These are phyloP conservation scores for Pseudogymnoascus sp. DNA, from an alignment of 2,329 filamentous ascomycete species.

Conservation along the genomic window DNA sequence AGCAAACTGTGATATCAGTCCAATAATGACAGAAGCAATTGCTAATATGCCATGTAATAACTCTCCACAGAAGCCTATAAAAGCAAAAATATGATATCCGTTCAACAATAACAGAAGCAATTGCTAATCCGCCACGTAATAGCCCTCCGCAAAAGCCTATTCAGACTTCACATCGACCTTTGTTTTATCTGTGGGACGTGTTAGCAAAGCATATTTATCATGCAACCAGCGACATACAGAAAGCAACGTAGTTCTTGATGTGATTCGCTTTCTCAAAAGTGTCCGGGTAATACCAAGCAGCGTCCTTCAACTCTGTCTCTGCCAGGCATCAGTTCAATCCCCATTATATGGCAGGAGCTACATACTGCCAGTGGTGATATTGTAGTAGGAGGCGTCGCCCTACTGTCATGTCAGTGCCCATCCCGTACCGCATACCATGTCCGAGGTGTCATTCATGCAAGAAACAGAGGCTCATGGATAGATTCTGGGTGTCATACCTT, in stretches of 20 bases:
- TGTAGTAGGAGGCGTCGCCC: conserved; percentile 41
- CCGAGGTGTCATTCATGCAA: neutral
- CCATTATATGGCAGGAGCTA: neutral
- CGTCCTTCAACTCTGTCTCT: conserved; percentile 35
- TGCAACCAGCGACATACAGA: conserved; percentile 32
- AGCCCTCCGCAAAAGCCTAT: neutral
- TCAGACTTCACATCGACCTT: conserved; percentile 10
- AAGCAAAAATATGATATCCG: neutral
- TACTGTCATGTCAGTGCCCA: neutral
- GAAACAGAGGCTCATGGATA: neutral
- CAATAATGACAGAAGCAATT: neutral
- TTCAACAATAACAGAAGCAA: neutral
- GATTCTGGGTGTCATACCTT: conserved; percentile 24
- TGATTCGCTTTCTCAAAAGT: conserved; percentile 34
- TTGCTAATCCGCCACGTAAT: neutral
- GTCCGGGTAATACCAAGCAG: conserved; percentile 40
- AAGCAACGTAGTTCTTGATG: conserved; percentile 40
- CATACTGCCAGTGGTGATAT: conserved; percentile 35
- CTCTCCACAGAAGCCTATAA: too few relatives aligned
- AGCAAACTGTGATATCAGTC: neutral
- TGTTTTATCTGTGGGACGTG: conserved; percentile 14
- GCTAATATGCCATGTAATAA: neutral
- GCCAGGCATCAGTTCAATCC: conserved; percentile 14
- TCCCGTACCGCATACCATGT: neutral
- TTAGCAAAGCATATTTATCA: neutral